Evolutionary conservation across 169 alveolate genomes (phyloP).

Genomic region (Cryptosporidium andersoni): DNA sequence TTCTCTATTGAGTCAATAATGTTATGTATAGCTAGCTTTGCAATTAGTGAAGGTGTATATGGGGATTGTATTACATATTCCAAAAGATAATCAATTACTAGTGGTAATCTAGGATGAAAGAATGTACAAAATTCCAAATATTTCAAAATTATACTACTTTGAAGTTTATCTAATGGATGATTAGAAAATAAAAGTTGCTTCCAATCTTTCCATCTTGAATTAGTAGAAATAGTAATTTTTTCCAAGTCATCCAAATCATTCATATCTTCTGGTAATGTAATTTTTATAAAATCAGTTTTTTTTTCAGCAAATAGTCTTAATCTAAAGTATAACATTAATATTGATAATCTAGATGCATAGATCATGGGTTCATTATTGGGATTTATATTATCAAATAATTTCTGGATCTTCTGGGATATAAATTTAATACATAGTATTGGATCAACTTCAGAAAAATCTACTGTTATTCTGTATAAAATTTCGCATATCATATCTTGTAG

Average conservation of each 20-base stretch:
- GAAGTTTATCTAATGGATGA: constrained; percentile 6
- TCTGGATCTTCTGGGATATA: constrained; percentile 11
- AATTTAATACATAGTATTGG: constrained; percentile 34
- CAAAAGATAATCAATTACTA: neutral
- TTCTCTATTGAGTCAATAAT: constrained; percentile 16
- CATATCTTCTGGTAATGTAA: neutral
- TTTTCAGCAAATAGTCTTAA: constrained; percentile 35
- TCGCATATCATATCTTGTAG: constrained; percentile 60
- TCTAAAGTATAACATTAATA: constrained; percentile 16
- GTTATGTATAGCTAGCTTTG: neutral
- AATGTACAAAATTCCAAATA: constrained; percentile 16
- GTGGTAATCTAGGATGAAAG: constrained; percentile 56
- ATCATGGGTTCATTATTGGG: constrained; percentile 20
- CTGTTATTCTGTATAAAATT: constrained; percentile 12
- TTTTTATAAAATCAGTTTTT: constrained; percentile 1
- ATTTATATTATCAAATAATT: constrained; percentile 23
- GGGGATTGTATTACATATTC: constrained; percentile 15
- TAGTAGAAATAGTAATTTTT: neutral
- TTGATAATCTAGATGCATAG: constrained; percentile 7
- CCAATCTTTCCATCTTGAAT: constrained; percentile 51
- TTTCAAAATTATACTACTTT: constrained; percentile 46
- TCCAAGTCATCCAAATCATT: neutral
- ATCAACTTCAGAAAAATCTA: constrained; percentile 43
- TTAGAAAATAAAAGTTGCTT: constrained; percentile 12
- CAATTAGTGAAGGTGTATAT: neutral